phyloP scores from a whole-genome alignment of 805 yeast genomes.

The Candida yuanshanica region DNA sequence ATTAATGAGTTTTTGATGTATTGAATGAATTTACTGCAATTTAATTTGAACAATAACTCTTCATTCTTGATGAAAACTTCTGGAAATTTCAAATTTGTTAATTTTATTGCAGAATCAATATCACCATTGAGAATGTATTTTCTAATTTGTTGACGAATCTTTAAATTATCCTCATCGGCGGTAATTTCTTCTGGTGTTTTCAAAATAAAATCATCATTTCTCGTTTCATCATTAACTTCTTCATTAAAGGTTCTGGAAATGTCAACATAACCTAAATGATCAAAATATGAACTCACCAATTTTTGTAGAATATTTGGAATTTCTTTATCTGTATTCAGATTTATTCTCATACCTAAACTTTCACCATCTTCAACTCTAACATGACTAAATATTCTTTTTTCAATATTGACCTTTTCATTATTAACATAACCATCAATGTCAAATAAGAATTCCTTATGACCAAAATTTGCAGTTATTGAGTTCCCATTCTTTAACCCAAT shows the following conservation, averaged over 20 bases:
- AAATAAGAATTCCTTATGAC: constrained; percentile 53
- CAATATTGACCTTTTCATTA: constrained; percentile 35
- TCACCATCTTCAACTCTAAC: constrained; percentile 5
- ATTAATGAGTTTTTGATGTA: constrained; percentile 27
- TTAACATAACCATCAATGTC: constrained; percentile 53
- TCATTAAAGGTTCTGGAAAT: constrained; percentile 45
- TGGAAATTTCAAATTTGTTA: constrained; percentile 29
- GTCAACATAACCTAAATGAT: constrained; percentile 53
- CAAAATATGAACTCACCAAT: constrained; percentile 43
- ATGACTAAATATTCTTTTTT: constrained; percentile 23
- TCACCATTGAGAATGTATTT: constrained; percentile 34
- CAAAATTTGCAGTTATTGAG: constrained; percentile 32
- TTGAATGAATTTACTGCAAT: constrained; percentile 38
- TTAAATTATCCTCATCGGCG: constrained; percentile 31
- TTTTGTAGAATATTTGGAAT: constrained; percentile 25
- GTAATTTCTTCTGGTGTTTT: constrained; percentile 9
- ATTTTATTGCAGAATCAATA: constrained; percentile 27
- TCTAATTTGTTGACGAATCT: constrained; percentile 42
- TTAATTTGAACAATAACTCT: constrained; percentile 34
- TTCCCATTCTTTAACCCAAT: constrained; percentile 34
- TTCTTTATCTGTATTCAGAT: constrained; percentile 14
- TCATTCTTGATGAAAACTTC: constrained; percentile 28
- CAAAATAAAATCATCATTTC: constrained; percentile 13
- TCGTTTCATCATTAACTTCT: constrained; percentile 29
- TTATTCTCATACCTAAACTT: constrained; percentile 6